These are phyloP conservation scores for Luzula sylvatica DNA, from an alignment of 176 grass and related monocot genomes.

Conservation along the genomic window DNA sequence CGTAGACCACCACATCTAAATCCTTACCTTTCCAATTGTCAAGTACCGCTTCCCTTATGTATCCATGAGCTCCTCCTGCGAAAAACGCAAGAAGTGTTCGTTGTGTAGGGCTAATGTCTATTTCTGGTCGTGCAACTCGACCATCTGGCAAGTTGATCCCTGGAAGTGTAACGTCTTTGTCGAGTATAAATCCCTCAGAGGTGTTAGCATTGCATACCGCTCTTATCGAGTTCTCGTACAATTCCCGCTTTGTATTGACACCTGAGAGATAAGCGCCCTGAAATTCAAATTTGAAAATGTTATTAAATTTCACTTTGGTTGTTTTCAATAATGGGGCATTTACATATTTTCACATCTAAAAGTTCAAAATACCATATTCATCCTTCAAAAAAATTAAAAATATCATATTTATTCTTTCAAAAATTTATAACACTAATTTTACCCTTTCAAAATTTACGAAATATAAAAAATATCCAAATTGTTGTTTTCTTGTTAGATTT, in stretches of 20 bases:
- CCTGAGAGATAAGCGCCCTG: constrained; percentile 63
- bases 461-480: no score
- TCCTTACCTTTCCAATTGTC: constrained; percentile 46
- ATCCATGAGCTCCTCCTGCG: constrained; percentile 51
- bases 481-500: no score
- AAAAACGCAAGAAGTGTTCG: constrained; percentile 71
- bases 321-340: no score
- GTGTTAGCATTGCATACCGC: constrained; percentile 95
- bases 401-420: no score
- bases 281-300: neutral
- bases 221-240: constrained; percentile 54
- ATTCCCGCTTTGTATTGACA: constrained; percentile 21
- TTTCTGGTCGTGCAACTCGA: constrained; percentile 30
- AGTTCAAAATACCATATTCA: no score
- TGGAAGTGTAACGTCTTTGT: constrained; percentile 72
- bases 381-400: no score
- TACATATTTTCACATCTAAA: no score
- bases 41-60: constrained; percentile 43
- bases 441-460: no score
- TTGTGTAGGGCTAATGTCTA: constrained; percentile 6
- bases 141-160: constrained; percentile 74
- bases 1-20: constrained; percentile 36
- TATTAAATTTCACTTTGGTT: neutral
- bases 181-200: constrained; percentile 52
- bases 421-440: no score